phyloP scores from a whole-genome alignment of 495 filamentous ascomycete species.

The Lepraria neglecta region DNA sequence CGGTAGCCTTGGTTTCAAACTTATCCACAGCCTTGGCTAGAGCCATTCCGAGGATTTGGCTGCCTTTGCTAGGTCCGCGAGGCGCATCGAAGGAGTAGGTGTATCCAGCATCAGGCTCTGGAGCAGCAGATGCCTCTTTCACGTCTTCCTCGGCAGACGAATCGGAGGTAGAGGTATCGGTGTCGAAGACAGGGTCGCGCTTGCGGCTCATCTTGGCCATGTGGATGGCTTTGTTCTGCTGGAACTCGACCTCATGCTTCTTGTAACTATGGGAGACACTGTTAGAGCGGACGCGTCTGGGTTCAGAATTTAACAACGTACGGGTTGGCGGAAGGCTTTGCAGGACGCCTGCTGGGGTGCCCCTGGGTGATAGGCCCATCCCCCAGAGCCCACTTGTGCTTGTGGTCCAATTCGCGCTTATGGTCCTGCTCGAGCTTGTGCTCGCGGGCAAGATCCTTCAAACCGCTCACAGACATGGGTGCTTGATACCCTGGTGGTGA shows the following conservation, averaged over 20 bases:
- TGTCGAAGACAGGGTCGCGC: slow-evolving; percentile 33
- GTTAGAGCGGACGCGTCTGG: not conserved
- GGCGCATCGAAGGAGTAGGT: slow-evolving; percentile 45
- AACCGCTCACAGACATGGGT: slow-evolving; percentile 19
- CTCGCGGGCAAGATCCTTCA: slow-evolving; percentile 28
- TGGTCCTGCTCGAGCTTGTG: slow-evolving; percentile 45
- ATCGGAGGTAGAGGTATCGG: slow-evolving; percentile 30
- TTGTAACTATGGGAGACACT: slow-evolving; percentile 14
- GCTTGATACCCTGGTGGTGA: slow-evolving; percentile 6
- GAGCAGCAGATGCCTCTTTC: slow-evolving; percentile 39
- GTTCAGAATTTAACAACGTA: slow-evolving; percentile 4
- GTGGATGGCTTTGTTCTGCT: slow-evolving; percentile 32
- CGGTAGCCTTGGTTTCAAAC: slow-evolving; percentile 50
- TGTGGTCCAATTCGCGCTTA: slow-evolving; percentile 47
- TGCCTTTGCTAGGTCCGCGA: slow-evolving; percentile 41
- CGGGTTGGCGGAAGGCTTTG: slow-evolving; percentile 26
- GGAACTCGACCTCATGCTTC: slow-evolving; percentile 30
- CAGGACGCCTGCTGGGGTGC: slow-evolving; percentile 31
- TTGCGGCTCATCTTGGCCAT: slow-evolving; percentile 37
- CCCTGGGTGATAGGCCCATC: slow-evolving; percentile 21
- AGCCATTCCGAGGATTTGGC: slow-evolving; percentile 49
- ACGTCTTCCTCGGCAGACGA: slow-evolving; percentile 39
- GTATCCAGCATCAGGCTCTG: slow-evolving; percentile 37
- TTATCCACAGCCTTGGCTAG: slow-evolving; percentile 50
- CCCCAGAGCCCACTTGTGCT: slow-evolving; percentile 51